A percentile compares a stretch with the other conserved stretches of the same genome.
These are phyloP conservation scores for Cadophora gregata DNA, from an alignment of 2,329 filamentous ascomycete genomes.

Conservation along the genomic window DNA sequence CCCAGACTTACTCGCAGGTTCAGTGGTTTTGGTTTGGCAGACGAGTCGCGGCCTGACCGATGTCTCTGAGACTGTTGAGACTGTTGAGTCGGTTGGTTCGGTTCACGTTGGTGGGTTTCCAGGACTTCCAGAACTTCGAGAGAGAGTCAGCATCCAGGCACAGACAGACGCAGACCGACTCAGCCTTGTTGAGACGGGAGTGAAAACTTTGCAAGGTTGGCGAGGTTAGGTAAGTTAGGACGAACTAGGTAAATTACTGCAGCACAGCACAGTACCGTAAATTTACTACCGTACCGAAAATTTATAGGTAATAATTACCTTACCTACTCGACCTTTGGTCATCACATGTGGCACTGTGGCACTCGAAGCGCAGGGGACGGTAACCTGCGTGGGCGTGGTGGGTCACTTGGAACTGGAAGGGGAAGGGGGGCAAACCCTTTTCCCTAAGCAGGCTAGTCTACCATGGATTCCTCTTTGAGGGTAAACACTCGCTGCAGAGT, in stretches of 20 bases:
- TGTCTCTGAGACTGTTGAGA: too few relatives aligned
- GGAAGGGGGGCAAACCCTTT: background rate
- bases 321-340: too few relatives aligned
- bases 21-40: background rate
- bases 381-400: too few relatives aligned
- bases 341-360: too few relatives aligned
- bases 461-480: background rate
- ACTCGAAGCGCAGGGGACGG: too few relatives aligned
- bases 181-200: conserved; percentile 12
- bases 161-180: background rate
- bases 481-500: conserved; percentile 3
- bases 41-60: background rate
- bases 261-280: too few relatives aligned
- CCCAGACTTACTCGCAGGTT: conserved; percentile 4
- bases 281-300: too few relatives aligned
- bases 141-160: background rate
- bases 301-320: too few relatives aligned
- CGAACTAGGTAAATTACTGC: too few relatives aligned
- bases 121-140: too few relatives aligned
- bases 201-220: background rate
- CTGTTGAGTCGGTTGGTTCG: background rate
- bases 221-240: too few relatives aligned
- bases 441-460: background rate
- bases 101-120: background rate
- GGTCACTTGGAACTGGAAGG: background rate